Evolutionary conservation across 192 early-diverging fungal genomes (phyloP).

Genomic region (Coemansia furcata): DNA sequence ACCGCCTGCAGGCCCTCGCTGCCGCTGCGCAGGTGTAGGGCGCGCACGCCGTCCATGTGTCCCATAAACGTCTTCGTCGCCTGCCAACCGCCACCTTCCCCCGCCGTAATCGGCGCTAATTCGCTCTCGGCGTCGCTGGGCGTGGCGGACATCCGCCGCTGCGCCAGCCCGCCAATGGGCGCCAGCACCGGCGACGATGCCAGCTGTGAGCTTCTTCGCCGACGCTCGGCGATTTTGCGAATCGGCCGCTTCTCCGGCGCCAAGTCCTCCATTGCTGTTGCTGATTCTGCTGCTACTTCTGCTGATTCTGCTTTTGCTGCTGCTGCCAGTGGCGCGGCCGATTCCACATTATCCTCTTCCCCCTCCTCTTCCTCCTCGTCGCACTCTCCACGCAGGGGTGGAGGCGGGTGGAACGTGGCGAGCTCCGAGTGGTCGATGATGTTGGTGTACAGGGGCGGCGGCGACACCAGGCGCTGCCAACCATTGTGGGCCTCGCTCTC

Average conservation of each 20-base stretch:
- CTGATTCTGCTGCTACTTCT: no score
- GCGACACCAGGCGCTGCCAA: neutral
- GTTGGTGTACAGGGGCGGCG: neutral
- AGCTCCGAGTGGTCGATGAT: neutral
- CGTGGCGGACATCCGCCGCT: neutral
- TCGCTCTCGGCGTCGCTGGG: neutral
- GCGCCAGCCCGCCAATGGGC: neutral
- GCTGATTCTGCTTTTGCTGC: no score
- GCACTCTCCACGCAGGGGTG: neutral
- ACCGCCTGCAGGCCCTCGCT: constrained; percentile 14
- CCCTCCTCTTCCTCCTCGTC: neutral
- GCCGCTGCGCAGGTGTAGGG: constrained; percentile 5
- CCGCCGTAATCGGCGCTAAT: no score
- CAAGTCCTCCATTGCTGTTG: neutral
- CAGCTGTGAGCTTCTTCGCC: constrained; percentile 5
- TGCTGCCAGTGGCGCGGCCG: no score
- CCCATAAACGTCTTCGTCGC: constrained; percentile 20
- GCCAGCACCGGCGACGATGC: neutral
- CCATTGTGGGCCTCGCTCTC: neutral
- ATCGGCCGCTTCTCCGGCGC: constrained; percentile 9
- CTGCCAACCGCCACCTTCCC: constrained; percentile 3
- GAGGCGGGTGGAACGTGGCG: neutral
- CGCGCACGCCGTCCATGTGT: constrained; percentile 42
- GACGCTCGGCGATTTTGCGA: constrained; percentile 17
- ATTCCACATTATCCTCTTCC: neutral